Percentiles rank a stretch among this genome's conserved stretches.
Evolutionary conservation across 768 basidiomycete species (phyloP).

Genomic region (Leccinum incarnatum): DNA sequence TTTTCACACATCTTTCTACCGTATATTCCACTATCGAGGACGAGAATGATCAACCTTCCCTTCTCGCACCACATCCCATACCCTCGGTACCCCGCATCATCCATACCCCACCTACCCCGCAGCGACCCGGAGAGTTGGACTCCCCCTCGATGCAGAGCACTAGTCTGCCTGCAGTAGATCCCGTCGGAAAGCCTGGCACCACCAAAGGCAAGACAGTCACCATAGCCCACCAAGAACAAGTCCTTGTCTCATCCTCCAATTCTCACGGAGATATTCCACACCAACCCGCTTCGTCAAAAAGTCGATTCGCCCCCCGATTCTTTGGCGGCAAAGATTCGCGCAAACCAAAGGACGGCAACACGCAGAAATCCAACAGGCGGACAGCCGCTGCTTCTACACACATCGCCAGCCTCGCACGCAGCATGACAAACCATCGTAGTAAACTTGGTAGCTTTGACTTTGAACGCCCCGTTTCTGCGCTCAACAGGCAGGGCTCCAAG

Average conservation of each 20-base stretch:
- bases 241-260: constrained; percentile 25
- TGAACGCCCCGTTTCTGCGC: constrained; percentile 55
- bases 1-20: constrained; percentile 20
- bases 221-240: constrained; percentile 24
- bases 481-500: constrained; percentile 25
- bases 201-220: constrained; percentile 16
- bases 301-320: constrained; percentile 33
- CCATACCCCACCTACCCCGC: constrained; percentile 38
- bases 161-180: constrained; percentile 7
- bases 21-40: constrained; percentile 26
- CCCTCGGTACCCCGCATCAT: constrained; percentile 32
- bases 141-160: constrained; percentile 4
- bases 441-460: constrained; percentile 79
- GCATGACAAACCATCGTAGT: constrained; percentile 39
- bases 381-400: constrained; percentile 2
- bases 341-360: constrained; percentile 19
- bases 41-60: constrained; percentile 27
- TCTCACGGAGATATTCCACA: constrained; percentile 10
- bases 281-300: constrained; percentile 8
- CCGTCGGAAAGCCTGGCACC: constrained; percentile 8
- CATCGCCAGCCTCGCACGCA: constrained; percentile 17
- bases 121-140: constrained; percentile 22
- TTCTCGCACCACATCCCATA: constrained; percentile 26
- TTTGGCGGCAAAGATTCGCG: constrained; percentile 26
- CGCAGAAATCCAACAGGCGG: constrained; percentile 28